Conservation (phyloP, 2,329 filamentous ascomycete genomes). For the Albophoma yamanashiensis region DNA sequence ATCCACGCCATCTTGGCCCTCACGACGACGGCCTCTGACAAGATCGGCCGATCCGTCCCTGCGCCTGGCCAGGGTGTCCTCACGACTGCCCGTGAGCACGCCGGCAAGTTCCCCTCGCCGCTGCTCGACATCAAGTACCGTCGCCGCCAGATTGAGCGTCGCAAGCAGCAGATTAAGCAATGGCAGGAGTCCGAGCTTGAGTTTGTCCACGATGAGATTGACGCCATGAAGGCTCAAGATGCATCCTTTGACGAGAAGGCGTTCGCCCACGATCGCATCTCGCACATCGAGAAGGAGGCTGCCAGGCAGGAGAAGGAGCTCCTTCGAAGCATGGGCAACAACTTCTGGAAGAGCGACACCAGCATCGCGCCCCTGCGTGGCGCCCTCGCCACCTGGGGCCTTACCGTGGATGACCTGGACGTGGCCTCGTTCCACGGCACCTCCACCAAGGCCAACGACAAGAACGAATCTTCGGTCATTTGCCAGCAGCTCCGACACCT, state of each 20-base stretch:
- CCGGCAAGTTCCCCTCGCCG: slow-evolving; percentile 87
- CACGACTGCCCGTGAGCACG: slow-evolving; percentile 84
- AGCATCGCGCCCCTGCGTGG: slow-evolving; percentile 92
- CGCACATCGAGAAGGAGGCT: slow-evolving; percentile 79
- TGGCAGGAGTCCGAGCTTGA: slow-evolving; percentile 95
- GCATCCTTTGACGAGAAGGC: slow-evolving; percentile 68
- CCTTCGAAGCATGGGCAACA: slow-evolving; percentile 86
- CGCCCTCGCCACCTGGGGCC: slow-evolving; percentile 92
- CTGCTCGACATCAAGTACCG: slow-evolving; percentile 97
- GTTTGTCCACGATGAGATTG: slow-evolving; percentile 84
- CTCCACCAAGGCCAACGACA: slow-evolving; percentile 96
- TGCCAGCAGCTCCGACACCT: slow-evolving; percentile 94
- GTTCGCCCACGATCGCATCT: slow-evolving; percentile 74
- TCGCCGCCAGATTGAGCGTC: slow-evolving; percentile 84
- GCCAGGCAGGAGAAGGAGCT: slow-evolving; percentile 87
- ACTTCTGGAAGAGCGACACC: slow-evolving; percentile 96
- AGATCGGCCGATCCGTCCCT: slow-evolving; percentile 95
- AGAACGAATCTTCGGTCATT: slow-evolving; percentile 97
- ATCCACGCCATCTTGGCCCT: slow-evolving; percentile 92
- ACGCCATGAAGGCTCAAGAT: slow-evolving; percentile 77
- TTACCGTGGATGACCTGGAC: slow-evolving; percentile 89
- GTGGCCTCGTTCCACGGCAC: slow-evolving; percentile 99
- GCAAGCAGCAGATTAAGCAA: slow-evolving; percentile 87
- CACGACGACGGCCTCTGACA: slow-evolving; percentile 94
- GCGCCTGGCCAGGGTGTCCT: slow-evolving; percentile 95